These are phyloP conservation scores for Akanthomyces uredinophilus DNA, from an alignment of 2,329 filamentous ascomycete species.

Conservation along the genomic window DNA sequence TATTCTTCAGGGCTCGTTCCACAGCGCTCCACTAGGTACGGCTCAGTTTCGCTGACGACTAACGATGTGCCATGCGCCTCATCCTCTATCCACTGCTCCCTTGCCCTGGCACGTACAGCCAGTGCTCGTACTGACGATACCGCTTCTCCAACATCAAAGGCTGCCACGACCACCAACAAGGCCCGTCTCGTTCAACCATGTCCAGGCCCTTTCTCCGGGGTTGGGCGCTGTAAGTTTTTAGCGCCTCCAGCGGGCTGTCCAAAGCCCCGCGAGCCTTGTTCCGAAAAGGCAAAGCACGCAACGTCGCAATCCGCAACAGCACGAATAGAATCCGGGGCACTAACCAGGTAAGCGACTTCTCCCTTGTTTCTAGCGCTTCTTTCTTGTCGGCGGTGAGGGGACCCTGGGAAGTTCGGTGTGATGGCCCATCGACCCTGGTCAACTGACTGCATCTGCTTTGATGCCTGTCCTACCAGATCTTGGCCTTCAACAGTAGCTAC, in stretches of 20 bases:
- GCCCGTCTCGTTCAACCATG: neutral
- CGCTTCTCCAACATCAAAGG: no score
- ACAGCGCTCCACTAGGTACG: neutral
- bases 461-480: neutral
- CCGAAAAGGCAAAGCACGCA: neutral
- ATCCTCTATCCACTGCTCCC: neutral
- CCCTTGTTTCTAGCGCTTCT: neutral
- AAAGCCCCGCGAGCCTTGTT: constrained; percentile 1
- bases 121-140: no score
- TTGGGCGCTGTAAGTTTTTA: neutral
- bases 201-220: no score
- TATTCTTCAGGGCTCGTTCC: neutral
- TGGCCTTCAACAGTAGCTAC: neutral
- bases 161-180: neutral
- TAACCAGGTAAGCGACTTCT: neutral
- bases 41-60: neutral
- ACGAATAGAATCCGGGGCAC: constrained; percentile 7
- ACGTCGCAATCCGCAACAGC: neutral
- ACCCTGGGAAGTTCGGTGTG: neutral
- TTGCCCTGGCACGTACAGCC: neutral
- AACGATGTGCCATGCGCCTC: neutral
- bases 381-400: neutral
- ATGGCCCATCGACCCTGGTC: neutral
- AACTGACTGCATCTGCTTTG: neutral
- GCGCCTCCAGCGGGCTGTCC: neutral